These are phyloP conservation scores for Prunus mume DNA, from an alignment of 306 rosid species.

Conservation along the genomic window DNA sequence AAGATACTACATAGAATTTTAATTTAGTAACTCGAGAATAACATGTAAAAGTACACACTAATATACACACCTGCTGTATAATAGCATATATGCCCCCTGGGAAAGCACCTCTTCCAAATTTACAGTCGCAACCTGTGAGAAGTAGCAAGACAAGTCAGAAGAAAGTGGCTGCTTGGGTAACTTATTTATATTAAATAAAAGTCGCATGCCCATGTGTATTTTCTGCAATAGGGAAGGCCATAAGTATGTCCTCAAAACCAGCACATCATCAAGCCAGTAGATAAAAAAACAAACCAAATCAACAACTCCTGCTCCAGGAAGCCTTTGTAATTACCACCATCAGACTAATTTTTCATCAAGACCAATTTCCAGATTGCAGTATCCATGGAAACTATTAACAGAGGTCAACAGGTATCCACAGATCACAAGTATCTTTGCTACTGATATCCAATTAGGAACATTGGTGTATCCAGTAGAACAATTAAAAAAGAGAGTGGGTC, in stretches of 20 bases:
- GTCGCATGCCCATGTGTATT: neutral
- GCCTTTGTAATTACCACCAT: too few relatives aligned
- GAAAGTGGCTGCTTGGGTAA: constrained; percentile 8
- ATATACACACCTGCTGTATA: constrained; percentile 72
- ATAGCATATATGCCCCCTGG: constrained; percentile 95
- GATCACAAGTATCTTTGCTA: neutral
- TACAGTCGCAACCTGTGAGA: constrained; percentile 60
- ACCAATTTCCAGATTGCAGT: too few relatives aligned
- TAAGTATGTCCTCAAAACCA: too few relatives aligned
- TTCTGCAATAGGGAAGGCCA: neutral
- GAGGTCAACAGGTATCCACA: too few relatives aligned
- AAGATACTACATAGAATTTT: neutral
- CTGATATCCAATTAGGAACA: too few relatives aligned
- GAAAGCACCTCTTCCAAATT: constrained; percentile 94
- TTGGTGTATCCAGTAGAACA: neutral
- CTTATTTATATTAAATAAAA: neutral
- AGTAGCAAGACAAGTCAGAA: constrained; percentile 22
- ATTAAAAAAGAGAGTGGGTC: neutral
- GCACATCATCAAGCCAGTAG: too few relatives aligned
- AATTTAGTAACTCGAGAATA: neutral
- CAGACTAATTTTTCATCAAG: too few relatives aligned
- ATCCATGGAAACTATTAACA: neutral
- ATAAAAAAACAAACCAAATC: too few relatives aligned
- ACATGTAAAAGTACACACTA: neutral
- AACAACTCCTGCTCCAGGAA: too few relatives aligned